These are phyloP conservation scores for Leptographium flavum DNA, from an alignment of 2,329 filamentous ascomycete species.

Conservation along the genomic window DNA sequence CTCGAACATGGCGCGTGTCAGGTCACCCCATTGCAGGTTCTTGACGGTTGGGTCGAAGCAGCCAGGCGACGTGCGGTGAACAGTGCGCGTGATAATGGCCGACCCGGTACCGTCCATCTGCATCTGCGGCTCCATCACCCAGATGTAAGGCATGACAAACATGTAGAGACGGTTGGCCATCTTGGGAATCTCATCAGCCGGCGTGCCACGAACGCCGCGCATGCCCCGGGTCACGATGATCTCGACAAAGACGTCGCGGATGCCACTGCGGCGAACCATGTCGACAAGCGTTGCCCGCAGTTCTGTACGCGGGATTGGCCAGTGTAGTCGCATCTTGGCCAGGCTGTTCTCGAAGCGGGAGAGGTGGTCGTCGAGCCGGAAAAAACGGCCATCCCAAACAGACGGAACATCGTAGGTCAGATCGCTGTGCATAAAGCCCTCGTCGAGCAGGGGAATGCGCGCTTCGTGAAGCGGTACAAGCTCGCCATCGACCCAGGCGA, in stretches of 20 bases:
- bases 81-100: slow-evolving; percentile 20
- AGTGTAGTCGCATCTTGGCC: slow-evolving; percentile 27
- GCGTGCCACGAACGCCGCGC: slow-evolving; percentile 22
- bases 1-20: slow-evolving; percentile 27
- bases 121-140: slow-evolving; percentile 31
- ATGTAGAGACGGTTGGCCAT: slow-evolving; percentile 30
- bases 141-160: slow-evolving; percentile 32
- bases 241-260: slow-evolving; percentile 34
- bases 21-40: slow-evolving; percentile 36
- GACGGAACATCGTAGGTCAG: slow-evolving; percentile 37
- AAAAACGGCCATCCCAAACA: slow-evolving; percentile 36
- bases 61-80: slow-evolving; percentile 22
- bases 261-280: slow-evolving; percentile 31
- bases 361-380: slow-evolving; percentile 35
- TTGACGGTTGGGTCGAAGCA: slow-evolving; percentile 36
- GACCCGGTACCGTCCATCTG: slow-evolving; percentile 27
- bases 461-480: slow-evolving; percentile 29
- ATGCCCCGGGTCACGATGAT: slow-evolving; percentile 35
- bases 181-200: slow-evolving; percentile 15
- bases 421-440: slow-evolving; percentile 37
- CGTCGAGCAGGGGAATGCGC: slow-evolving; percentile 32
- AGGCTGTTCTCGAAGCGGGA: slow-evolving; percentile 27
- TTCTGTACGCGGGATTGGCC: slow-evolving; percentile 25
- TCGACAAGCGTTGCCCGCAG: slow-evolving; percentile 24
- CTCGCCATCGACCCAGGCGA: slow-evolving; percentile 30